Evolutionary conservation across 2,329 filamentous ascomycete genomes (phyloP), one percentile per base, ranked within the genome.

Genomic region (Fusarium clavum): DNA sequence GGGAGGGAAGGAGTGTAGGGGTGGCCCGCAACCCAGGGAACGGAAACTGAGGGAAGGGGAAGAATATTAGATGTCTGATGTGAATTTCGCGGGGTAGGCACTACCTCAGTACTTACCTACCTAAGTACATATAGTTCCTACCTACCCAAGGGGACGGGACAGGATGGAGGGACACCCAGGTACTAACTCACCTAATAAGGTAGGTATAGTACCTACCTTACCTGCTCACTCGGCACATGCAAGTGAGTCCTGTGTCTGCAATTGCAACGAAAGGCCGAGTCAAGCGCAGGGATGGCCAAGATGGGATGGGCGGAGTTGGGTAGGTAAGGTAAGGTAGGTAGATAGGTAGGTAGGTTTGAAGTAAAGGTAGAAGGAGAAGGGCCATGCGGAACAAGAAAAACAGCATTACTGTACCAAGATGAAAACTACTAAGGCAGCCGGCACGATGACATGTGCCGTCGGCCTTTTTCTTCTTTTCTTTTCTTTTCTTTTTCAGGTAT

Each of bases 191-290:
- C 45, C 25, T 29, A n/a, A n/a, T 13, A 27, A 44, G 14, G 41
- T 47, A 34, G 44, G 16, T 38, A 38, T 18, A 52, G 32, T 38
- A 38, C 32, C 9, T 38, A 38, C 32, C 32, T 38, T 38, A 38
- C 32, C 32, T 57, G 43, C 49, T 65, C 49, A 57, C 54, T 69
- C 55, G 63, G 67, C 54, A 68, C 58, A 71, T 69, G 64, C 71
- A 68, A 70, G 53, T 53, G 43, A 45, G 41, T 60, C 47, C 44
- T 46, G 18, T 46, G 14, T 45, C 64, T 44, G 58, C 44, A 56
- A 64, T 64, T 69, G 67, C 25, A 34, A 64, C 44, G 55, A 52
- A 68, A 25, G 32, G 48, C 51, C 57, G 57, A 70, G 49, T 69
- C 61, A 61, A 69, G 25, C 30, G 27, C 32, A 64, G 41, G 49